phyloP scores from a whole-genome alignment of 1,284 basidiomycete species.

The Violaceomyces palustris region DNA sequence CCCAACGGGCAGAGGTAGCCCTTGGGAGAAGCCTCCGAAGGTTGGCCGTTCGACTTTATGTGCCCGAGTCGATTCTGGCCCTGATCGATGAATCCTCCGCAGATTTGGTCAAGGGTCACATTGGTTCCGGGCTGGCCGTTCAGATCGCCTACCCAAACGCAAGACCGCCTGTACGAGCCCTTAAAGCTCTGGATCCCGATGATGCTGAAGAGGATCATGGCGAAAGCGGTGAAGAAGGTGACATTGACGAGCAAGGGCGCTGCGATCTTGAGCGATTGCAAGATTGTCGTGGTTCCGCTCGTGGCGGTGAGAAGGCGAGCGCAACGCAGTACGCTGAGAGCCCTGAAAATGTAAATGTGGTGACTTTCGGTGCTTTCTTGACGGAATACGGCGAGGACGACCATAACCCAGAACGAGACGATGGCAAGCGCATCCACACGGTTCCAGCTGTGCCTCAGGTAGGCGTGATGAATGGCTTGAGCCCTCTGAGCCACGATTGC shows the following conservation, averaged over 20 bases:
- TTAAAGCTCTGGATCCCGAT: slow-evolving; percentile 51
- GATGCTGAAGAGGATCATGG: slow-evolving; percentile 75
- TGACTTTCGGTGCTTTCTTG: slow-evolving; percentile 62
- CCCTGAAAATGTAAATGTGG: slow-evolving; percentile 83
- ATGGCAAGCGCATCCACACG: slow-evolving; percentile 84
- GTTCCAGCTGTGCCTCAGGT: slow-evolving; percentile 88
- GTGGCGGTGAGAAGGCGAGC: slow-evolving; percentile 81
- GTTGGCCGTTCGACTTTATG: slow-evolving; percentile 11
- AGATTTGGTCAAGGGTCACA: slow-evolving; percentile 40
- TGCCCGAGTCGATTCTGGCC: slow-evolving; percentile 13
- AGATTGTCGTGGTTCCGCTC: slow-evolving; percentile 86
- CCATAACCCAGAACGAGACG: slow-evolving; percentile 70
- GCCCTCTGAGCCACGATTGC: slow-evolving; percentile 55
- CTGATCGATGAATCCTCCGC: slow-evolving; percentile 37
- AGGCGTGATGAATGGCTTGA: slow-evolving; percentile 57
- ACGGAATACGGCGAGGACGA: slow-evolving; percentile 65
- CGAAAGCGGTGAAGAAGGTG: slow-evolving; percentile 84
- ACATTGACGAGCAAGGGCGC: slow-evolving; percentile 82
- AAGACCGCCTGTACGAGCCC: slow-evolving; percentile 47
- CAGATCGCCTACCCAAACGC: slow-evolving; percentile 45
- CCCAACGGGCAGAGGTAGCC: slow-evolving; percentile 51
- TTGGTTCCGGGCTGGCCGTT: slow-evolving; percentile 34
- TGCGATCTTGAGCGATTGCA: slow-evolving; percentile 85
- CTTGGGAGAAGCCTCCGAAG: slow-evolving; percentile 24
- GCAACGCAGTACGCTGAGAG: slow-evolving; percentile 78